A percentile compares a stretch with the other conserved stretches of the same genome.
Evolutionary conservation across 441 rosid species (phyloP).

Genomic region (Rhodomyrtus psidioides): DNA sequence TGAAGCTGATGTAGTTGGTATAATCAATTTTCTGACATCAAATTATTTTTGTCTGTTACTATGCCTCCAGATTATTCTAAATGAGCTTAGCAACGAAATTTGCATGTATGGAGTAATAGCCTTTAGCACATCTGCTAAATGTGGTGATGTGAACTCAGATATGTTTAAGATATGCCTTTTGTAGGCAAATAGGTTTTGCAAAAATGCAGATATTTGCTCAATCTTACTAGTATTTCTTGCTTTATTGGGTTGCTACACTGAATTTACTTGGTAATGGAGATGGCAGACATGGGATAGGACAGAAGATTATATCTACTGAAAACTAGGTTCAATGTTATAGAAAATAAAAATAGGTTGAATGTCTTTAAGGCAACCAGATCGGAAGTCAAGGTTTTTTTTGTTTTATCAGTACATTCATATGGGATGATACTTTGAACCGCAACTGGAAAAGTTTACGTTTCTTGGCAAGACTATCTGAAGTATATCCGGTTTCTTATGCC

Average conservation of each 20-base stretch:
- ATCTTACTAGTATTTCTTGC: neutral
- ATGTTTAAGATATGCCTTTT: neutral
- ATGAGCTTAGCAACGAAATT: neutral
- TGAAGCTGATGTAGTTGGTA: conserved; percentile 97
- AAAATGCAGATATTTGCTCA: neutral
- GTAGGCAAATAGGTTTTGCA: neutral
- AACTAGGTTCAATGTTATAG: neutral
- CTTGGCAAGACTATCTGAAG: neutral
- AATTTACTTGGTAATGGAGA: neutral
- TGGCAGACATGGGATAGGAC: neutral
- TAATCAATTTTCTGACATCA: neutral
- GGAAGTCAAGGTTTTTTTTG: neutral
- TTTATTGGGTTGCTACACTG: neutral
- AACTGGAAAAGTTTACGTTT: neutral
- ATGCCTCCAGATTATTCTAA: neutral
- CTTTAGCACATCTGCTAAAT: neutral
- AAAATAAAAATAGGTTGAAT: neutral
- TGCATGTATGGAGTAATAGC: neutral
- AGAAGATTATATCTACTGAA: neutral
- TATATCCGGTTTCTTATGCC: conserved; percentile 1
- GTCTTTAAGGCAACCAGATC: neutral
- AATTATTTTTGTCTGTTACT: neutral
- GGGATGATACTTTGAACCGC: neutral
- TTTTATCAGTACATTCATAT: neutral
- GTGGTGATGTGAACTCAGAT: neutral